Percentiles rank a stretch among this genome's conserved stretches.
These are phyloP conservation scores for Cicer pinnatifidum DNA, from an alignment of 306 rosid genomes.

Conservation along the genomic window DNA sequence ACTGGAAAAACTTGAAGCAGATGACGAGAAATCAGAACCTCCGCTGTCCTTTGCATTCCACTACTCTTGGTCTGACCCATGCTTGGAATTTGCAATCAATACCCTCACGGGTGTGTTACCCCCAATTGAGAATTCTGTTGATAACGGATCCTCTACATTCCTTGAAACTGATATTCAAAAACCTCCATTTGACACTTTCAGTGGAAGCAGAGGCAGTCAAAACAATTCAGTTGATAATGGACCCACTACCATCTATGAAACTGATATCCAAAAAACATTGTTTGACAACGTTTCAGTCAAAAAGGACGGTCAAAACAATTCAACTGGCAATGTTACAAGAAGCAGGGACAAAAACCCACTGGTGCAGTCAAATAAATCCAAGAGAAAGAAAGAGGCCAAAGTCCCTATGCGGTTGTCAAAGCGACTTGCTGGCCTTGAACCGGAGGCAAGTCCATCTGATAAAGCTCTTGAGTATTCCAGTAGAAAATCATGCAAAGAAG, in stretches of 20 bases:
- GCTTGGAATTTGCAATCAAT: constrained; percentile 78
- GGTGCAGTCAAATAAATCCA: constrained; percentile 54
- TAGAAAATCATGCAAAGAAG: constrained; percentile 47
- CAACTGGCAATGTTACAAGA: constrained; percentile 43
- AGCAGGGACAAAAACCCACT: constrained; percentile 46
- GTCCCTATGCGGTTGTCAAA: constrained; percentile 62
- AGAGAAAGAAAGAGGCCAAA: constrained; percentile 60
- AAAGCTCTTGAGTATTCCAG: constrained; percentile 54
- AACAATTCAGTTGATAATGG: constrained; percentile 35
- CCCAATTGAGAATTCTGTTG: constrained; percentile 55
- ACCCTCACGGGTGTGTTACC: constrained; percentile 77
- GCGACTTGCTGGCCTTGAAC: constrained; percentile 68
- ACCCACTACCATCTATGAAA: constrained; percentile 22
- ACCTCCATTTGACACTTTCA: constrained; percentile 41
- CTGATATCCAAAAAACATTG: constrained; percentile 2
- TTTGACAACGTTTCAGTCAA: constrained; percentile 7
- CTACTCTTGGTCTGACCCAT: constrained; percentile 89
- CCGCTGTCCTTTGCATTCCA: constrained; percentile 64
- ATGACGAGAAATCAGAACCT: constrained; percentile 56
- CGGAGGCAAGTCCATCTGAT: constrained; percentile 60
- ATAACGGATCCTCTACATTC: constrained; percentile 37
- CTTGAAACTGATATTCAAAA: constrained; percentile 44
- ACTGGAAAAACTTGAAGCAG: constrained; percentile 46
- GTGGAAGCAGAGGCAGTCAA: neutral
- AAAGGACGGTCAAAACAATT: constrained; percentile 41